Evolutionary conservation across 495 filamentous ascomycete species (phyloP), one percentile per base, ranked within the genome.

Genomic region (Trichoderma gamsii): DNA sequence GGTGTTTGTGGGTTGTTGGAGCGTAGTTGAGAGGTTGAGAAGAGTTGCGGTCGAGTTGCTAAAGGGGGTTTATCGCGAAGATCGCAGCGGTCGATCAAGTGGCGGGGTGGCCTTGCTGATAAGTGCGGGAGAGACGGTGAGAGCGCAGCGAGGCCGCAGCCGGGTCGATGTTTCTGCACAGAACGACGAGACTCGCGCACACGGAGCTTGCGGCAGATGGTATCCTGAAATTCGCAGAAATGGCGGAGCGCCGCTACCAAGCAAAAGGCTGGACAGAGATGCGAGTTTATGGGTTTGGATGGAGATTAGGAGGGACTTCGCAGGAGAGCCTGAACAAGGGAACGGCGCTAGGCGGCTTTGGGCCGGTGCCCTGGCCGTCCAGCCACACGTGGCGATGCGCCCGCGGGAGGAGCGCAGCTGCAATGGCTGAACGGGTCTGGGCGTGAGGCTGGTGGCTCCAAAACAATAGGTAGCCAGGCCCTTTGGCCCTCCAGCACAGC

Each of bases 351-450:
- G 49, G 27, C 56, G 56, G 27, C 11, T 61, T 32, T 13, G 51
- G 51, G 18, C n/a, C 51, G 18, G 51, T 56, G 51, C 51, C 51
- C 51, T 56, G 51, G 51, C 21, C 0, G 9, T 15, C 25, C 25
- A 61, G 56, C 56, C 56, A 61, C 56, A 32, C 29, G 56, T 61
- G 56, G 56, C 56, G 56, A 61, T 29, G 56, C 56, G n/a, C 23
- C 56, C 13, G 56, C 18, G 11, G 51, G 51, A 5, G 5, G 51
- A 25, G 51, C 21, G 21, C 51, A 29, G 29, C 29, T 29, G 29
- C 29, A 29, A 29, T 29, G 29, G 29, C 51, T 12, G n/a, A 9
- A 25, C n/a, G n/a, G 51, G 51, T 7, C 51, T 59, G 27, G 4
- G 9, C 25, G 25, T 61, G 56, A 61, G 56, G 56, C 56, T 61